phyloP scores from a whole-genome alignment of 169 alveolate genomes.

The Babesia ovis region DNA sequence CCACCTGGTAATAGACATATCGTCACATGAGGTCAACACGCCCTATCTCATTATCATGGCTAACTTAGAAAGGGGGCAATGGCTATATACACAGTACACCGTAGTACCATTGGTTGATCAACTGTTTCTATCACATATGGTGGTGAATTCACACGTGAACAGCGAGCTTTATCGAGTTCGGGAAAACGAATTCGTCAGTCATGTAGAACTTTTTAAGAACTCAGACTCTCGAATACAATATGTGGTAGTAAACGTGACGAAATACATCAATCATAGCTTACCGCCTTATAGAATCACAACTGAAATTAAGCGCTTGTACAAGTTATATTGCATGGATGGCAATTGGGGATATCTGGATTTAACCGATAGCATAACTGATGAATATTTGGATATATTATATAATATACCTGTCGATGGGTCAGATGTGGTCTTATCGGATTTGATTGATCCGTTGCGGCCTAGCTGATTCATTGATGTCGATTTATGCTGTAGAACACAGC shows the following conservation, averaged over 20 bases:
- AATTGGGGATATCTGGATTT: background rate
- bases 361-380: background rate
- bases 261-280: background rate
- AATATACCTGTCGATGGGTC: background rate
- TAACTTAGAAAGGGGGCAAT: background rate
- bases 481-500: too few relatives aligned
- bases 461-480: too few relatives aligned
- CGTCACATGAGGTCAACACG: background rate
- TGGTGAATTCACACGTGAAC: background rate
- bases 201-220: slow-evolving; percentile 1
- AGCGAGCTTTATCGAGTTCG: background rate
- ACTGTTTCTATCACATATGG: background rate
- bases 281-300: background rate
- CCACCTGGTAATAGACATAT: background rate
- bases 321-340: background rate
- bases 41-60: background rate
- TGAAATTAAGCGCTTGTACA: background rate
- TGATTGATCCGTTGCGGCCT: too few relatives aligned
- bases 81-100: slow-evolving; percentile 4
- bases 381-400: background rate
- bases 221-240: background rate
- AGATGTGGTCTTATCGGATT: too few relatives aligned
- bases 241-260: background rate
- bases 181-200: background rate
- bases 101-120: background rate